phyloP scores from a whole-genome alignment of 352 stramenopile species.

The Phytophthora vignae region DNA sequence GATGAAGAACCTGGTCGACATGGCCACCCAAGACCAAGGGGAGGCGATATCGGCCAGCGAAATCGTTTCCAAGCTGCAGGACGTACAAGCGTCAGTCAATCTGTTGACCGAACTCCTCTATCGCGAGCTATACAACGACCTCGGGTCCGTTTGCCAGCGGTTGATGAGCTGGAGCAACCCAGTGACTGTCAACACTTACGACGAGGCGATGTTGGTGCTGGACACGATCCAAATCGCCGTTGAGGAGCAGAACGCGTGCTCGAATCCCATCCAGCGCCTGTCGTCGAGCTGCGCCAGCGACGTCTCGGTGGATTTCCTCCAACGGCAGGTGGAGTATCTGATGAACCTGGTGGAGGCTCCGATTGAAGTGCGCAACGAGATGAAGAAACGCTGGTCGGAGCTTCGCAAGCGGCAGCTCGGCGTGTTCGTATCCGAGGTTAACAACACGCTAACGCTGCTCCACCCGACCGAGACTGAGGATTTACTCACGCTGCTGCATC shows the following conservation, averaged over 20 bases:
- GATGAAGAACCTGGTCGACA: neutral
- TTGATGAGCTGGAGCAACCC: neutral
- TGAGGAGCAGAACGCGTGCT: neutral
- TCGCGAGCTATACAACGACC: no score
- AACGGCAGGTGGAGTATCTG: neutral
- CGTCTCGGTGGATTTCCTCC: neutral
- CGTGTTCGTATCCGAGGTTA: conserved; percentile 3
- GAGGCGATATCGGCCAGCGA: neutral
- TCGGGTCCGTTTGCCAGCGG: no score
- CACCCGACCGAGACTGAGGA: neutral
- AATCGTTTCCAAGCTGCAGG: neutral
- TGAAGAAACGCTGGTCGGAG: neutral
- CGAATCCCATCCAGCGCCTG: neutral
- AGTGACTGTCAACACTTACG: neutral
- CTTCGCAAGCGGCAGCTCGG: neutral
- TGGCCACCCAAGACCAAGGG: neutral
- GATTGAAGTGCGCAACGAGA: neutral
- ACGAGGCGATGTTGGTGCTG: neutral
- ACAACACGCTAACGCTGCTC: neutral
- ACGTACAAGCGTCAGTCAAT: neutral
- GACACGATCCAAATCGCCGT: neutral
- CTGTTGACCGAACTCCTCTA: no score
- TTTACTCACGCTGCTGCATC: conserved; percentile 2
- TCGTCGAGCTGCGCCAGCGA: neutral
- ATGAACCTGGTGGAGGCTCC: conserved; percentile 5